Evolutionary conservation across 1,139 yeast genomes (phyloP), one percentile per base, ranked within the genome.

Genomic region (Yamadazyma triangularis): DNA sequence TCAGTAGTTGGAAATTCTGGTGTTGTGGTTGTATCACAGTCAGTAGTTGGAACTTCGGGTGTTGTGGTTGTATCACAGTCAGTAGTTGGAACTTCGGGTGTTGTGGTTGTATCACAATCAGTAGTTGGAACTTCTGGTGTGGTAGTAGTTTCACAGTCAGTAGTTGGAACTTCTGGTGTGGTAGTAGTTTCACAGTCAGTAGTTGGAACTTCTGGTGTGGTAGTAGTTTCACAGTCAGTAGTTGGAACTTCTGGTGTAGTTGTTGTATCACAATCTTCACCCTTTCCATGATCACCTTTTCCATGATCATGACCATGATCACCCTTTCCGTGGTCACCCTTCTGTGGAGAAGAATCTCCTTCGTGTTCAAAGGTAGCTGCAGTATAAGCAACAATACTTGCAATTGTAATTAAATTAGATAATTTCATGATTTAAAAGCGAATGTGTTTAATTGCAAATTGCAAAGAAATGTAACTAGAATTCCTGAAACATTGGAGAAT

Each of bases 51-150:
- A 8, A 20, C 14, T 8, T 30, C 19, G n/a, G 35, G 27, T 11
- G 33, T 28, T 3, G 35, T n/a, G 35, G 52, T 44, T 36, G 58
- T 49, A 33, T 54, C 41, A 13, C 48, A 39, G 13, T 33, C 28
- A 21, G 34, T 27, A 19, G 33, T 24, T 14, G 33, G 27, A 9
- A 18, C 20, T 7, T 9, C 20, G 15, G 27, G 8, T 13, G 25
- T 26, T n/a, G 22, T 29, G 10, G 31, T 28, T 9, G 31, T 28
- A 27, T 27, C 30, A 27, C 30, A 27, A 13, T 27, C 30, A 7
- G 28, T 23, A 23, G 33, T 30, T 15, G 30, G 33, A 8, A 19
- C 25, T 13, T 7, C 13, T 13, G 29, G 23, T 11, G 25, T 26
- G n/a, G 25, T 29, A 9, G 33, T 21, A 11, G 23, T 27, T 8